phyloP scores from a whole-genome alignment of 306 rosid genomes.

The Pterocarpus santalinus region DNA sequence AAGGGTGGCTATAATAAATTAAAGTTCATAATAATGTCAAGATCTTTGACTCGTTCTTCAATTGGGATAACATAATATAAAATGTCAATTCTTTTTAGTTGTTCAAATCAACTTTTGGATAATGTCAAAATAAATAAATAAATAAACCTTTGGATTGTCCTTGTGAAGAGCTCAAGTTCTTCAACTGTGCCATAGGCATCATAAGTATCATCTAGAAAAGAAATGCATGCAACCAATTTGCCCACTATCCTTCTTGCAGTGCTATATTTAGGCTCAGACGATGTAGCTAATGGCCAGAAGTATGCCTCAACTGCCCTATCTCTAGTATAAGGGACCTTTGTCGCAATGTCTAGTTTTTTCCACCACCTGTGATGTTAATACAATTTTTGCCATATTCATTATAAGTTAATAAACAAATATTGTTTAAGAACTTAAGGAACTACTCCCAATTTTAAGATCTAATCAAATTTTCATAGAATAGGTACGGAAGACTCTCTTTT shows the following conservation, averaged over 20 bases:
- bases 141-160: conserved; percentile 55
- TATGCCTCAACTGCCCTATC: conserved; percentile 58
- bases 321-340: conserved; percentile 48
- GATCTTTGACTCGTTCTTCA: too few relatives aligned
- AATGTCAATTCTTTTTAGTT: too few relatives aligned
- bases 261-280: not conserved
- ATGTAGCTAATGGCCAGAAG: conserved; percentile 50
- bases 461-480: too few relatives aligned
- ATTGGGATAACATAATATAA: too few relatives aligned
- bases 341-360: conserved; percentile 39
- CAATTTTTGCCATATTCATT: not conserved
- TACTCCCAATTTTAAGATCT: too few relatives aligned
- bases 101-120: too few relatives aligned
- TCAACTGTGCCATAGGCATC: conserved; percentile 58
- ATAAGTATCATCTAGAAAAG: conserved; percentile 57
- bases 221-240: not conserved
- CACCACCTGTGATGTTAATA: conserved; percentile 52
- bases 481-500: too few relatives aligned
- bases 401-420: not conserved
- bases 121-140: not conserved
- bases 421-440: not conserved
- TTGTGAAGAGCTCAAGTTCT: conserved; percentile 55
- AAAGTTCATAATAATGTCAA: not conserved
- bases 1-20: not conserved
- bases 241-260: conserved; percentile 34